Conservation (phyloP, 208 protist genomes). For the Strigomonas galati region DNA sequence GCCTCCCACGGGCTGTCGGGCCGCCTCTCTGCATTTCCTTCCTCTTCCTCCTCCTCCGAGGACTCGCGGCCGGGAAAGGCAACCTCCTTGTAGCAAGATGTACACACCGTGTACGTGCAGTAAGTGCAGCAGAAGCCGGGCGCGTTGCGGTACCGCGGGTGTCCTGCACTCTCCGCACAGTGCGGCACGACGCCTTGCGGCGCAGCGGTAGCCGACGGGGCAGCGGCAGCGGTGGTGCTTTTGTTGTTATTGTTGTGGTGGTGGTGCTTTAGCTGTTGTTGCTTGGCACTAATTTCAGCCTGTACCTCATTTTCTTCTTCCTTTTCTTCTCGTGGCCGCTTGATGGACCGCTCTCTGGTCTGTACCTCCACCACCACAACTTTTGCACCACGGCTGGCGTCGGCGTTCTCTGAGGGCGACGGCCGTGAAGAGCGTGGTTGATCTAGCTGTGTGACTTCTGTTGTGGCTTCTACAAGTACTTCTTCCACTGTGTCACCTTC, state of each 20-base stretch:
- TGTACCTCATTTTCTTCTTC: too few relatives aligned
- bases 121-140: conserved; percentile 74
- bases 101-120: conserved; percentile 81
- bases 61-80: neutral
- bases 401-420: too few relatives aligned
- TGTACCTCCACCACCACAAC: too few relatives aligned
- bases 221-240: neutral
- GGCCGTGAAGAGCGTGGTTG: too few relatives aligned
- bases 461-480: too few relatives aligned
- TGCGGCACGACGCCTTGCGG: conserved; percentile 1
- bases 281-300: neutral
- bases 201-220: neutral
- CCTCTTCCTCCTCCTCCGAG: neutral
- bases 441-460: too few relatives aligned
- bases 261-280: neutral
- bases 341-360: neutral
- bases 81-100: conserved; percentile 37
- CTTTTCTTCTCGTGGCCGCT: neutral
- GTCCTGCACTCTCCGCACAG: conserved; percentile 39
- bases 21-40: neutral
- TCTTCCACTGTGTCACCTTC: too few relatives aligned
- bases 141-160: conserved; percentile 56
- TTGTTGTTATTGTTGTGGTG: neutral
- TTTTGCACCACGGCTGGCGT: too few relatives aligned
- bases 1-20: neutral